Conservation (phyloP, 331 rosid genomes). For the Rosa hybrid region DNA sequence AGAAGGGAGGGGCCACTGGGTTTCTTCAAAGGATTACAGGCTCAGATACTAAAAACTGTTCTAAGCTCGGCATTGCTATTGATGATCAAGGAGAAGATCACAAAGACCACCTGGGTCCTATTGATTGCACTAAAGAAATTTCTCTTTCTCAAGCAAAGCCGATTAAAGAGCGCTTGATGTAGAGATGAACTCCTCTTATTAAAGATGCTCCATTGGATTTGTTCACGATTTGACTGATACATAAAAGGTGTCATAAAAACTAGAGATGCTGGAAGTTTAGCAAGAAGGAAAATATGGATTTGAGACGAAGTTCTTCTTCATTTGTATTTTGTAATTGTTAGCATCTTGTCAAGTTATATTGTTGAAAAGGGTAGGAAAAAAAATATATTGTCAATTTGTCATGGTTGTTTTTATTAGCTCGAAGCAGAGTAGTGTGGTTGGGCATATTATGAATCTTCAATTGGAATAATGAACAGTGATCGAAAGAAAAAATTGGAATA, state of each 20-base stretch:
- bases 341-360: neutral
- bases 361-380: neutral
- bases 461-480: no score
- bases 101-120: slow-evolving; percentile 75
- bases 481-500: no score
- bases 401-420: neutral
- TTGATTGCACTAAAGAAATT: slow-evolving; percentile 62
- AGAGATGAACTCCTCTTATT: slow-evolving; percentile 17
- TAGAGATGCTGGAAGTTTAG: slow-evolving; percentile 9
- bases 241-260: slow-evolving; percentile 21
- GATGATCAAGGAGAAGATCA: slow-evolving; percentile 91
- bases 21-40: slow-evolving; percentile 89
- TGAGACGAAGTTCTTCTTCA: neutral
- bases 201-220: slow-evolving; percentile 23
- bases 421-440: neutral
- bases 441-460: neutral
- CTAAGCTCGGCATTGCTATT: slow-evolving; percentile 84
- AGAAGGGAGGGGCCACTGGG: slow-evolving; percentile 80
- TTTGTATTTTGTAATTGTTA: neutral
- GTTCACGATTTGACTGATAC: slow-evolving; percentile 26
- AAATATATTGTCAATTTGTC: neutral
- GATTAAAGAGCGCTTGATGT: slow-evolving; percentile 53
- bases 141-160: slow-evolving; percentile 45
- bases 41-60: slow-evolving; percentile 90
- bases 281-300: slow-evolving; percentile 26